A percentile compares a stretch with the other conserved stretches of the same genome.
Conservation (phyloP, 768 basidiomycete species). For the Harrya chromipes region DNA sequence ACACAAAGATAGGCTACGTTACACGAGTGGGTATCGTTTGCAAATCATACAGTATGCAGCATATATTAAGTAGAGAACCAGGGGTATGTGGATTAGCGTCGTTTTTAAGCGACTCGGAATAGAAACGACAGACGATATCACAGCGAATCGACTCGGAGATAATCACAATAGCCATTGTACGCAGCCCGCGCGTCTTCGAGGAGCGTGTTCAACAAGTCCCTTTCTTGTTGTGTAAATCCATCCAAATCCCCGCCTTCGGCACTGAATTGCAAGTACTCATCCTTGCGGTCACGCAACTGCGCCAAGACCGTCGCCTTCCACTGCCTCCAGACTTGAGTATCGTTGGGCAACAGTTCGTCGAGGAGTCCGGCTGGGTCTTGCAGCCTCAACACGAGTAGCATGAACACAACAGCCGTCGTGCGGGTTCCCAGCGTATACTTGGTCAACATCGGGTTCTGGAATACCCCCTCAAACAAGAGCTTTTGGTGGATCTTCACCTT, state of each 20-base stretch:
- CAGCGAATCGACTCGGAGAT: neutral
- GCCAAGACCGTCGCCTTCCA: slow-evolving; percentile 18
- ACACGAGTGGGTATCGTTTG: too few species aligned
- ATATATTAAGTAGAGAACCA: too few species aligned
- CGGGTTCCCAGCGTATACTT: slow-evolving; percentile 15
- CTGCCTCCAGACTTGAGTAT: slow-evolving; percentile 17
- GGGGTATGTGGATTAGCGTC: too few species aligned
- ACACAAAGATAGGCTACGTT: too few species aligned
- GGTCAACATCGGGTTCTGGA: slow-evolving; percentile 12
- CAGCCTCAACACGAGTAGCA: slow-evolving; percentile 9
- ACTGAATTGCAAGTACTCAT: neutral
- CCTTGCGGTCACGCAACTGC: neutral
- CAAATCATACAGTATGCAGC: too few species aligned
- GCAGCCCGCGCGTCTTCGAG: slow-evolving; percentile 12
- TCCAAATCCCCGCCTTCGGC: neutral
- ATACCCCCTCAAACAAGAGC: slow-evolving; percentile 9
- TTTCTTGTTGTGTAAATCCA: slow-evolving; percentile 9
- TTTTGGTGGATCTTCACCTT: slow-evolving; percentile 16
- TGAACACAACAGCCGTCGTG: slow-evolving; percentile 18
- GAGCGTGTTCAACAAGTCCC: slow-evolving; percentile 7
- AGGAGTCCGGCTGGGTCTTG: slow-evolving; percentile 8
- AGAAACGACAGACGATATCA: neutral
- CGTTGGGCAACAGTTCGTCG: slow-evolving; percentile 17
- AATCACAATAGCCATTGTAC: slow-evolving; percentile 11
- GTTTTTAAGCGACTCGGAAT: too few species aligned